Evolutionary conservation across 2,329 filamentous ascomycete genomes (phyloP).

Genomic region (Colletotrichum paranaense): DNA sequence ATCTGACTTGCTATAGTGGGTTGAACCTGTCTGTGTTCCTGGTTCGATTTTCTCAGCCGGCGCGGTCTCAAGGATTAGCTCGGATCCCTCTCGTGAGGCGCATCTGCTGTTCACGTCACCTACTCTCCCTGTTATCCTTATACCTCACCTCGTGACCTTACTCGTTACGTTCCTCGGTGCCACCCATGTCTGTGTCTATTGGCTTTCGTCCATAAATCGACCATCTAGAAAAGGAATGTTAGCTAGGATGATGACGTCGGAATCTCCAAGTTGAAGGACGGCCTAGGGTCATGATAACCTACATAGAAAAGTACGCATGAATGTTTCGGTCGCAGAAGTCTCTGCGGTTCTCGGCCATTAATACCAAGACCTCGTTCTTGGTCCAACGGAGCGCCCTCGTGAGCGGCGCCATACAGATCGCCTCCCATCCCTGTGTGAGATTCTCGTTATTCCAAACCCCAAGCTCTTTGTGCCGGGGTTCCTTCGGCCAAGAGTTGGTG

Average conservation of each 20-base stretch:
- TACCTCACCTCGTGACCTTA: too few species aligned
- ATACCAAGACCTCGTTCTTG: background rate
- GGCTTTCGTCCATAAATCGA: background rate
- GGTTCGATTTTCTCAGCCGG: too few species aligned
- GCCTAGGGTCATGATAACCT: background rate
- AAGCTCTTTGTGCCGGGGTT: background rate
- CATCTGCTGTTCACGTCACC: too few species aligned
- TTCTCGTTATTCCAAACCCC: constrained; percentile 6
- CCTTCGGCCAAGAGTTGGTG: background rate
- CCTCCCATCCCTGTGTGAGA: background rate
- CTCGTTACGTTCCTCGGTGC: background rate
- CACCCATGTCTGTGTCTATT: background rate
- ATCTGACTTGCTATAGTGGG: too few species aligned
- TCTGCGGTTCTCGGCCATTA: background rate
- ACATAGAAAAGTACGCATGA: background rate
- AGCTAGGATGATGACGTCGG: background rate
- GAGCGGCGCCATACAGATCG: background rate
- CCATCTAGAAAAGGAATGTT: background rate
- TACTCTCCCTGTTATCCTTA: too few species aligned
- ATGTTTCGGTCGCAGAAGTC: background rate
- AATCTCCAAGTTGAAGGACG: background rate
- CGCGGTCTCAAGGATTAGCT: too few species aligned
- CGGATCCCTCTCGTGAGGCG: too few species aligned
- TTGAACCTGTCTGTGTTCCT: too few species aligned
- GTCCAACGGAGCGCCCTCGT: background rate